Conservation (phyloP, 2,329 filamentous ascomycete species). For the Lanzia echinophila region DNA sequence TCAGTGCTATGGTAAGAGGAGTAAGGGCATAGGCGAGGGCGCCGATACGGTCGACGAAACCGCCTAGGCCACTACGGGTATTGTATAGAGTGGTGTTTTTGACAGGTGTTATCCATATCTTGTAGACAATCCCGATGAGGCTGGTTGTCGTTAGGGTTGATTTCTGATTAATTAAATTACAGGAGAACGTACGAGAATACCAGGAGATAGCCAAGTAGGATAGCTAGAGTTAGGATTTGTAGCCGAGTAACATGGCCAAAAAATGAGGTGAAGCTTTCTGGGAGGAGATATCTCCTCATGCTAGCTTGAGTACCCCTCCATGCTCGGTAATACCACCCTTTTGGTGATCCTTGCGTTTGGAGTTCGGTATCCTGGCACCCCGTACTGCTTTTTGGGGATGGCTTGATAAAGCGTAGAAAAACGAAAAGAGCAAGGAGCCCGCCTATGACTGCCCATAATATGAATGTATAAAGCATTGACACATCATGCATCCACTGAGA, state of each 20-base stretch:
- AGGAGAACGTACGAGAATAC: conserved; percentile 48
- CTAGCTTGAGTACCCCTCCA: conserved; percentile 13
- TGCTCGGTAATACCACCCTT: conserved; percentile 19
- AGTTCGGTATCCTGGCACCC: conserved; percentile 12
- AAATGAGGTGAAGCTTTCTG: conserved; percentile 48
- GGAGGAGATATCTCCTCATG: conserved; percentile 45
- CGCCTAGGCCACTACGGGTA: conserved; percentile 58
- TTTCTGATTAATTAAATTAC: background rate
- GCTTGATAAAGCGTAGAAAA: conserved; percentile 29
- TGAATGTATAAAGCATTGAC: conserved; percentile 49
- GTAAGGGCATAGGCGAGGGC: conserved; percentile 68
- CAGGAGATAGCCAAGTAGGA: conserved; percentile 54
- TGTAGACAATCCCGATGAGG: conserved; percentile 60
- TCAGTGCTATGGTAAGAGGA: conserved; percentile 60
- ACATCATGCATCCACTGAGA: conserved; percentile 40
- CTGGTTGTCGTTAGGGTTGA: conserved; percentile 16
- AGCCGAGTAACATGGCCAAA: conserved; percentile 64
- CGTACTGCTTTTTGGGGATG: conserved; percentile 19
- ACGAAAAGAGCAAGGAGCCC: conserved; percentile 39
- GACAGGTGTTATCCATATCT: conserved; percentile 64
- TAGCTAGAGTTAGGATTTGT: conserved; percentile 55
- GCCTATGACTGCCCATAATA: conserved; percentile 49
- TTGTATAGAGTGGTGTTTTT: conserved; percentile 51
- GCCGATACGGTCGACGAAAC: conserved; percentile 63
- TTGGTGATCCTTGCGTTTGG: conserved; percentile 8